Evolutionary conservation across 148 eudicot species (phyloP), one percentile per base, ranked within the genome.

Genomic region (Dianthus caryophyllus): DNA sequence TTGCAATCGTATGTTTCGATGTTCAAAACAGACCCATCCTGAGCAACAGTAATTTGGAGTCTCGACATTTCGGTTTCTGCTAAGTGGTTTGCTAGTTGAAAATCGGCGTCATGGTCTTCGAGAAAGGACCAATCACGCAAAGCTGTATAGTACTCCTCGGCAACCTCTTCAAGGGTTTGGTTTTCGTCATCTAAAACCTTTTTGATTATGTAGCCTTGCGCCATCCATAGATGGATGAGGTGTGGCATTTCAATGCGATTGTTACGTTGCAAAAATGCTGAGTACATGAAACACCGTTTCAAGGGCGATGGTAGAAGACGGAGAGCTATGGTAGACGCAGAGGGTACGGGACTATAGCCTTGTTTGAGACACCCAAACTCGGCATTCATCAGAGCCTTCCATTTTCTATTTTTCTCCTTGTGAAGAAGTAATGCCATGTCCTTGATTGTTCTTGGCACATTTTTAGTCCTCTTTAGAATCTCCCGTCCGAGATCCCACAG

Each of bases 321-420:
- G 1, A 31, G 52, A 25, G 46, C n/a, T 6, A 66, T 1, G 14
- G 18, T 29, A 66, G 59, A n/a, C 6, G 20, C 27, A 52, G 43
- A 52, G 6, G 70, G 5, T 7, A n/a, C 29, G 12, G 43, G 62
- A 16, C 14, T 31, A 4, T 31, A 58, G 20, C 12, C 62, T 58
- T 58, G 21, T 17, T 22, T 58, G 22, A 58, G 24, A 15, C 62
- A 5, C 1, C 47, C 11, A 27, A 52, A 66, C 33, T 66, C 20
- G 14, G 70, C 70, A 66, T 52, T 22, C 44, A 39, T 66, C 17
- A 66, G n/a, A 24, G 43, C 69, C 46, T 50, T 13, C 69, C 69
- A 66, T 50, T 51, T 53, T 7, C 57, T 20, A n/a, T 50, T 66
- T 6, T 58, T 13, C 62, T 30, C 41, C 2, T 46, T 58, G 1